Evolutionary conservation across 2,329 filamentous ascomycete genomes (phyloP), one percentile per base, ranked within the genome.

Genomic region (Domatiomyces globalis): DNA sequence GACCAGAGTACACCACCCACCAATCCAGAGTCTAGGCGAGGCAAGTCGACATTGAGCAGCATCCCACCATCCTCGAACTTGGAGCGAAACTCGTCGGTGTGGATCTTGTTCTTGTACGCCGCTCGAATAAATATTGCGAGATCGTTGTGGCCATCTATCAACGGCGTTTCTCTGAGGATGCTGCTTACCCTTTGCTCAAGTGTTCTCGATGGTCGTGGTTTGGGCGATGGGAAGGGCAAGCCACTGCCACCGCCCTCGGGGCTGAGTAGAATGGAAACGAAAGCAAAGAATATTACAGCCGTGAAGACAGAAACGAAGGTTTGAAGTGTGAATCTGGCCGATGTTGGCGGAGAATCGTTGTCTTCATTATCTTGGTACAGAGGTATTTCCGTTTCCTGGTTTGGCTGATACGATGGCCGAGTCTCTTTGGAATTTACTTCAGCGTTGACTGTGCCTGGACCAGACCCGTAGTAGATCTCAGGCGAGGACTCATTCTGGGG

Each of bases 1-100:
- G 84, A 89, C 90, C 89, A 95, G 65, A 95, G 95, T n/a, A 85
- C 82, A 51, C 88, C 90, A 42, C 88, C 88, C 56, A 83, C 80
- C 58, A 76, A 73, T 1, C 89, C 88, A 48, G 78, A 67, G 36
- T 77, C 74, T 46, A 95, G 74, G 4, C 89, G 80, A 1, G 84
- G 81, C 7, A 95, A 70, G 65, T 96, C 90, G 49, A 92, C 83
- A 58, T 96, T 85, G 2, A 74, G 74, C 0, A 66, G 63, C 49
- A 94, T 68, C 0, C 77, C 78, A 29, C 85, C 87, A 19, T 84
- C 70, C 57, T 83, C 77, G 62, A 95, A 95, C 5, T 77, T 75
- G 39, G 80, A 69, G n/a, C 76, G 82, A 69, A 95, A 95, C 47
- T 81, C 78, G 10, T 76, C 67, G 55, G 74, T 71, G 63, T 94